phyloP scores from a whole-genome alignment of 2,329 filamentous ascomycete species.

The Immersiporthe knoxdaviesiana region DNA sequence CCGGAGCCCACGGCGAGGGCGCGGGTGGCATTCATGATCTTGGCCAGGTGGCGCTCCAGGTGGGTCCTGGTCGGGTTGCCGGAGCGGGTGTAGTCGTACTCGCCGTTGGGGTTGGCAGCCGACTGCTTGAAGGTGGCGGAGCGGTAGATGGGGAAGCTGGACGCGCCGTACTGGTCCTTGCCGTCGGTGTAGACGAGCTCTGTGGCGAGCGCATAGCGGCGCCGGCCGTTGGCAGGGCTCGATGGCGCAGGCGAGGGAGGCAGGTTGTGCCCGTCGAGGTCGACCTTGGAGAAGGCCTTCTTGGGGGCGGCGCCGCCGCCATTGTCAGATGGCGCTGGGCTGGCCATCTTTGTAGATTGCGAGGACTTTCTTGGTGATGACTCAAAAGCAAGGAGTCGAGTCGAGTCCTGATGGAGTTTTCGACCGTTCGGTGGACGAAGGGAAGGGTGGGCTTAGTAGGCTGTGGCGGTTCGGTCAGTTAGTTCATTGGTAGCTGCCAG shows the following conservation, averaged over 20 bases:
- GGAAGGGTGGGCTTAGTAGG: neutral
- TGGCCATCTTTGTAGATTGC: constrained; percentile 15
- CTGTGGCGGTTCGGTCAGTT: neutral
- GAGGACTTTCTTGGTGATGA: neutral
- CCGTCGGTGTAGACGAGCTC: constrained; percentile 96
- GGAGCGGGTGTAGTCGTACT: constrained; percentile 98
- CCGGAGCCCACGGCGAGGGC: constrained; percentile 93
- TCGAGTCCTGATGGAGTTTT: neutral
- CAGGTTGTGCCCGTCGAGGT: constrained; percentile 81
- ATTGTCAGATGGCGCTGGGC: constrained; percentile 15
- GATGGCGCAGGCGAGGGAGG: constrained; percentile 93
- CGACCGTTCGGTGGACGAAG: neutral
- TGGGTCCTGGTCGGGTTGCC: constrained; percentile 97
- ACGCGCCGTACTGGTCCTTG: constrained; percentile 95
- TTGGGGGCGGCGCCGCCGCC: constrained; percentile 22
- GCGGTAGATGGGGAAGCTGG: constrained; percentile 97
- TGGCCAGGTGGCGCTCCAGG: constrained; percentile 93
- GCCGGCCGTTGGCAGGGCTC: constrained; percentile 78
- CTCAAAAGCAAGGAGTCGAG: neutral
- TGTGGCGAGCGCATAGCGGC: constrained; percentile 89
- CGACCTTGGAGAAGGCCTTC: constrained; percentile 63
- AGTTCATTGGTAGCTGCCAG: neutral
- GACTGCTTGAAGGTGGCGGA: constrained; percentile 97
- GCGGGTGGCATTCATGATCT: constrained; percentile 96
- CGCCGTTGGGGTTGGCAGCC: constrained; percentile 76